Evolutionary conservation across 768 basidiomycete genomes (phyloP), one percentile per base, ranked within the genome.

Genomic region (Tylopilus vinaceipallidus): DNA sequence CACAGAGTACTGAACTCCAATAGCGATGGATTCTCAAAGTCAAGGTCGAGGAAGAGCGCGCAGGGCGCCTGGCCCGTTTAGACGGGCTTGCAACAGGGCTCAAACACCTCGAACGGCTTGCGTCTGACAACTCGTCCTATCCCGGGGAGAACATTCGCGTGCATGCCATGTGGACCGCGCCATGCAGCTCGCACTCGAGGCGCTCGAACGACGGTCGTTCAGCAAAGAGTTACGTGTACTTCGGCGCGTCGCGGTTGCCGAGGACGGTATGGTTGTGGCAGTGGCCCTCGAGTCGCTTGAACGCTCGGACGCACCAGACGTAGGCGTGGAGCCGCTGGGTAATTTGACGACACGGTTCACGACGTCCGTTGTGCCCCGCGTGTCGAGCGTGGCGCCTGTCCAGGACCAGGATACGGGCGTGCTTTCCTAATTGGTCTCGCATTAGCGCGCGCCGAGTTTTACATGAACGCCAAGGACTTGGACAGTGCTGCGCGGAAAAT

Each of bases 21-120:
- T 85, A 94, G 42, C 81, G 91, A 46, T 98, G 95, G 95, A 89
- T 99, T 35, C 84, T 98, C 76, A 97, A 98, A 73, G 79, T 94
- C 42, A 88, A 86, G 55, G 95, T 99, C 49, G 95, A 99, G 70
- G 82, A 92, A 63, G 97, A 99, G 69, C 92, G 97, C 37, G 93
- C 92, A 14, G 94, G 94, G 12, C 88, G 97, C 47, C 79, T 99
- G 10, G 88, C 93, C 38, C 97, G 94, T 69, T 83, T 99, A 29
- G 93, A 95, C 62, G 90, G 95, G 66, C 85, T 99, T 40, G 86
- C 93, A 10, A 82, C 88, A 6, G 86, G 88, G 40, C 73, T 98
- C 57, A 95, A 97, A 68, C 86, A 90, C 54, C 82, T 99, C 26
- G 93, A 97, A 68, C 83, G 89, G 50, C 77, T 97, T 51, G 87